Conservation (phyloP, 768 basidiomycete genomes). For the Myochromella boudieri region DNA sequence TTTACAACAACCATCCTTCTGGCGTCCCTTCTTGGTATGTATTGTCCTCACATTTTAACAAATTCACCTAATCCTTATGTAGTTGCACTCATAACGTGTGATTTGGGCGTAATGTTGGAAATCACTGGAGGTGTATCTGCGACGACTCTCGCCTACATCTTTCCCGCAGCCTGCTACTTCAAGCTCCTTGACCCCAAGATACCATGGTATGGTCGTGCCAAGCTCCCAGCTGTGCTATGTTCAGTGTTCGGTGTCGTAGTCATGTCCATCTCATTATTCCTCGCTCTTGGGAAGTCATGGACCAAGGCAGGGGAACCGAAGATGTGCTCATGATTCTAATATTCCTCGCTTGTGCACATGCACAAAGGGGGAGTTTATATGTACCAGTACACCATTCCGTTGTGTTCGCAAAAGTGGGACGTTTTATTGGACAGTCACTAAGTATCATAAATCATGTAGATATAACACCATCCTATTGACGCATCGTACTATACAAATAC, state of each 20-base stretch:
- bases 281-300: slow-evolving; percentile 81
- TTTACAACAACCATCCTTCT: slow-evolving; percentile 87
- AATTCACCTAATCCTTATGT: slow-evolving; percentile 12
- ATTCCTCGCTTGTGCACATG: neutral
- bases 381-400: too few species aligned
- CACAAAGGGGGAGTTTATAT: neutral
- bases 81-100: slow-evolving; percentile 93
- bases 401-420: neutral
- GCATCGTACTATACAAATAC: too few species aligned
- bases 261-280: slow-evolving; percentile 72
- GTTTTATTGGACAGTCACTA: slow-evolving; percentile 8
- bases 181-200: slow-evolving; percentile 58
- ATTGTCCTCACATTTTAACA: neutral
- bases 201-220: slow-evolving; percentile 69
- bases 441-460: too few species aligned
- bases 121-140: slow-evolving; percentile 97
- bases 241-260: slow-evolving; percentile 74
- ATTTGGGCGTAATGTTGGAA: slow-evolving; percentile 97
- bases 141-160: slow-evolving; percentile 90
- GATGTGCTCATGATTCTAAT: slow-evolving; percentile 55
- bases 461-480: too few species aligned
- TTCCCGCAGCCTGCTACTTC: slow-evolving; percentile 84
- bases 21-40: slow-evolving; percentile 78
- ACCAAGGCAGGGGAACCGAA: slow-evolving; percentile 67
- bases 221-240: slow-evolving; percentile 75